Base-by-base conservation (phyloP, 140 eudicot species). In the Senecio squalidus region DNA sequence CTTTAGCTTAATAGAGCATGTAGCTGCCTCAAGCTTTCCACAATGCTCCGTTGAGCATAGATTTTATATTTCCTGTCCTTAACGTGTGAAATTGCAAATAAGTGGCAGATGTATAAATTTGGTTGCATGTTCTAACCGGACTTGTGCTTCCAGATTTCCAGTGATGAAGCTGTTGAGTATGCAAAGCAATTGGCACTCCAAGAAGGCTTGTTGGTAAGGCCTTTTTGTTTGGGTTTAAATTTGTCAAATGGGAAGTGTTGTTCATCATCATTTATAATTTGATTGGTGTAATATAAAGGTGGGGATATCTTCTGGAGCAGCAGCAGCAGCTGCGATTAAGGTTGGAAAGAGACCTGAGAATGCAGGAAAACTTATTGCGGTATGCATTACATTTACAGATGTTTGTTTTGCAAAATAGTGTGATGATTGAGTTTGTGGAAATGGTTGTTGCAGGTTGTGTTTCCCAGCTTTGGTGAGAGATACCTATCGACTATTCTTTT, bases 241-340 rank as follows among this genome's bases (percentile, higher is more conserved):
- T 33, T 44, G 15, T 16, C 36, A 39, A 31, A 22, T 20, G 45
- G 28, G 27, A 31, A 31, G 10, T 18, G 61, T 31, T 29, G 23
- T 29, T 55, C 20, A 16, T 43, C 5, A 16, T 43, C 8, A 4
- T 43, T 43, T 16, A 13, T 43, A 9, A 6, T 13, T 16, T 55
- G 27, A 1, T 67, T 52, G 15, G 25, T n/a, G n/a, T n/a, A n/a
- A n/a, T n/a, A n/a, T n/a, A 3, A 69, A 91, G 98, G 98, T 91
- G 54, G 98, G 98, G 38, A 91, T 91, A 68, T 91, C 98, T 46
- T 91, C 98, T 40, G 98, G 98, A 75, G 98, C 96, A 9, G 98
- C 98, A 0, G 98, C 96, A 3, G 89, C 89, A 16, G 98, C 96
- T 62, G 98, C 98, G 43, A 78, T 91, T 41, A 60, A 74, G 82